Evolutionary conservation across 2,329 filamentous ascomycete species (phyloP).

Genomic region (Blastomyces percursus): DNA sequence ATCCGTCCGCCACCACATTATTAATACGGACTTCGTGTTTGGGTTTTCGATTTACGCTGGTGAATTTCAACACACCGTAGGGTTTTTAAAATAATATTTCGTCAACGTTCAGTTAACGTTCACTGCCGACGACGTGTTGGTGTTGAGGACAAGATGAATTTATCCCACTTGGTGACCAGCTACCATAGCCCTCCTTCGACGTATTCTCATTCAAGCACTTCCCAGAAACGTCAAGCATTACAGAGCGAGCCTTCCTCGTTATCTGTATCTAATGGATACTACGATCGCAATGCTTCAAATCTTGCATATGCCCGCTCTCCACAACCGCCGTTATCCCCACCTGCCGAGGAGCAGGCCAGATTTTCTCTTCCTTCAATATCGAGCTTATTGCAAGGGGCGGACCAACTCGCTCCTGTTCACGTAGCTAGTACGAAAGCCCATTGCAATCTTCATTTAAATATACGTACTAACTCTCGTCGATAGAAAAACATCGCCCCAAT

Average conservation of each 20-base stretch:
- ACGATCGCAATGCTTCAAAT: conserved; percentile 5
- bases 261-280: conserved; percentile 1
- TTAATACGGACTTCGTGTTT: background rate
- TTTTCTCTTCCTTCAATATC: conserved; percentile 91
- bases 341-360: conserved; percentile 50
- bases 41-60: background rate
- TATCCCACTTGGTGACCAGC: conserved; percentile 10
- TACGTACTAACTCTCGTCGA: background rate
- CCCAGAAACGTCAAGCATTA: conserved; percentile 21
- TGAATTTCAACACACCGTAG: background rate
- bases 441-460: background rate
- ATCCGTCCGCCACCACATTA: background rate
- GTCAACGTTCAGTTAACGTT: background rate
- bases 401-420: conserved; percentile 36
- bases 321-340: conserved; percentile 28
- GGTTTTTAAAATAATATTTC: background rate
- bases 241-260: background rate
- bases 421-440: conserved; percentile 10
- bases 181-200: conserved; percentile 8
- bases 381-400: conserved; percentile 72
- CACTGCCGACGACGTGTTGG: too few relatives aligned
- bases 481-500: conserved; percentile 15
- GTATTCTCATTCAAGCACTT: conserved; percentile 20
- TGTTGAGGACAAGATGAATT: conserved; percentile 8
- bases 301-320: conserved; percentile 7